Evolutionary conservation across 2,329 filamentous ascomycete species (phyloP).

Genomic region (Arthrocladium fulminans): DNA sequence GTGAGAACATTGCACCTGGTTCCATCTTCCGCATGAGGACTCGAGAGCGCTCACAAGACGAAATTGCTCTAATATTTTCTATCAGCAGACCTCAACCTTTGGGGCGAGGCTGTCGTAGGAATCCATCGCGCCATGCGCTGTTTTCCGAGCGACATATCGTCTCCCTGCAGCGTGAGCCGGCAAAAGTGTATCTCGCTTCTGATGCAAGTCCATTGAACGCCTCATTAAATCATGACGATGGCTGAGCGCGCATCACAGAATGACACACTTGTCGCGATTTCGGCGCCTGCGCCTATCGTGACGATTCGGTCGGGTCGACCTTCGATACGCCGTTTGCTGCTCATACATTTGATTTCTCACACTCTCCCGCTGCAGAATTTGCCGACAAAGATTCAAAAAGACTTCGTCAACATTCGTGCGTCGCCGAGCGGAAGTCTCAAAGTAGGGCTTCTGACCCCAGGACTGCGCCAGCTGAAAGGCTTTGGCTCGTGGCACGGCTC

Average conservation of each 20-base stretch:
- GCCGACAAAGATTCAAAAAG: slow-evolving; percentile 73
- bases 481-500: slow-evolving; percentile 64
- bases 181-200: neutral
- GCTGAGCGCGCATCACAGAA: slow-evolving; percentile 16
- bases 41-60: no score
- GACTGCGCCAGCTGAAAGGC: slow-evolving; percentile 78
- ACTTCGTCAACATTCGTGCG: slow-evolving; percentile 84
- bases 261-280: slow-evolving; percentile 28
- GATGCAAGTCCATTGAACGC: neutral
- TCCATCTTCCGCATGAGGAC: no score
- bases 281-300: slow-evolving; percentile 26
- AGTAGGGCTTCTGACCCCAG: slow-evolving; percentile 82
- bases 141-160: neutral
- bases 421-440: slow-evolving; percentile 76
- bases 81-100: neutral
- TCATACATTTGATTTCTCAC: slow-evolving; percentile 29
- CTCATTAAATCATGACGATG: neutral
- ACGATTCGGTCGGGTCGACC: slow-evolving; percentile 29
- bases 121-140: neutral
- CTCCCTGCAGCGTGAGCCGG: slow-evolving; percentile 7
- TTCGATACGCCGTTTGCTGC: slow-evolving; percentile 27
- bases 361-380: slow-evolving; percentile 66
- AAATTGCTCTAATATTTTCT: neutral
- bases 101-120: neutral
- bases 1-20: neutral